Evolutionary conservation across 1,284 basidiomycete species (phyloP).

Genomic region (Ustilago loliicola): DNA sequence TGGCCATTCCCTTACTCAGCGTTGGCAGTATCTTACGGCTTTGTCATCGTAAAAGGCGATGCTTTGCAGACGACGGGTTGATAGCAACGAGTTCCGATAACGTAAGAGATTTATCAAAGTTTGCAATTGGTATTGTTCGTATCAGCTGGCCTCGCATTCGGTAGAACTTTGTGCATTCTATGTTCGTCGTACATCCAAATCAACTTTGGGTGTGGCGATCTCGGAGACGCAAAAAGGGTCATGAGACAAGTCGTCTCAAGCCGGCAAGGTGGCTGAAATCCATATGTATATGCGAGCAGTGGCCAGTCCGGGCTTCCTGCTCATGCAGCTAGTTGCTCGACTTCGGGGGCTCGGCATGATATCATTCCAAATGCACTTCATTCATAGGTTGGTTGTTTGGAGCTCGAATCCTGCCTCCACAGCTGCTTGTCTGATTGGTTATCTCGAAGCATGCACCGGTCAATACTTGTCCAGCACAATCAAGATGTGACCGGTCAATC

Average conservation of each 20-base stretch:
- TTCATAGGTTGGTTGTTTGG: not conserved
- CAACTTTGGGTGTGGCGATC: constrained; percentile 6
- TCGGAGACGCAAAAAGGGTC: not conserved
- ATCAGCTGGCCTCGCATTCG: constrained; percentile 7
- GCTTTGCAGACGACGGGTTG: not conserved
- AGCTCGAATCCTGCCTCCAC: not conserved
- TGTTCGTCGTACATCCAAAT: not conserved
- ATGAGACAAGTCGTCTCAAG: not conserved
- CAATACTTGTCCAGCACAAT: not conserved
- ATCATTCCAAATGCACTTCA: not conserved
- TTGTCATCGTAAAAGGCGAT: not conserved
- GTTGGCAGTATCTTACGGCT: too few species aligned
- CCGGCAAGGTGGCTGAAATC: not conserved
- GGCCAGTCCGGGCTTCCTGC: not conserved
- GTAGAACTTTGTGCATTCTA: constrained; percentile 1
- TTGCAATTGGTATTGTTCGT: not conserved
- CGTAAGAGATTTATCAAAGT: not conserved
- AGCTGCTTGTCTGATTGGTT: not conserved
- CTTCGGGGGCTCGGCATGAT: not conserved
- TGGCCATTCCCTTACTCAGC: not conserved
- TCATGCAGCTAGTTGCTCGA: not conserved
- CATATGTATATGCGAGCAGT: not conserved
- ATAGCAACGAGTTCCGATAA: not conserved
- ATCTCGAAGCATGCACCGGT: not conserved
- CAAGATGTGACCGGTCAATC: not conserved